Conservation (phyloP, 139 green algal species). For the Chlorella sp. region DNA sequence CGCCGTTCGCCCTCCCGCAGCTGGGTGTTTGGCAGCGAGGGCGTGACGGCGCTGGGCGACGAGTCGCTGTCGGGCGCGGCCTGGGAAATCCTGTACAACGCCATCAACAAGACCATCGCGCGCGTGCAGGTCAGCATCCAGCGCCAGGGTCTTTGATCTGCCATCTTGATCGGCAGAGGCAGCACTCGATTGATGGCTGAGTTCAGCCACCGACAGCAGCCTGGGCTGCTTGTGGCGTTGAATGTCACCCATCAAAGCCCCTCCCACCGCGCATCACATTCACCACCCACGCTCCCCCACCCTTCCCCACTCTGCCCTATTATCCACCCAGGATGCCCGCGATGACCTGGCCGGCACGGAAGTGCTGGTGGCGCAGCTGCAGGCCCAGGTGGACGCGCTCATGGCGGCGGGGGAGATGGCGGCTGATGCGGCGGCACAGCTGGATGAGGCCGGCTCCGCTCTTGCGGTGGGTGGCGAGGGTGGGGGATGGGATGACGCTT, state of each 20-base stretch:
- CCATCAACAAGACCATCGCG: constrained; percentile 59
- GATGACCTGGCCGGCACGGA: constrained; percentile 17
- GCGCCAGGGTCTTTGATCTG: too few relatives aligned
- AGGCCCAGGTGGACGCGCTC: constrained; percentile 31
- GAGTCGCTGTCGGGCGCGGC: constrained; percentile 41
- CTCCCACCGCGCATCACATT: background rate
- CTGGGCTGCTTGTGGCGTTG: too few relatives aligned
- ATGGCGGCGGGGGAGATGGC: constrained; percentile 24
- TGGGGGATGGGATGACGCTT: too few relatives aligned
- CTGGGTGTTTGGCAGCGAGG: constrained; percentile 52
- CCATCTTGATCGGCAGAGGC: too few relatives aligned
- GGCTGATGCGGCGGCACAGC: constrained; percentile 2
- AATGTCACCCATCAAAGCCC: too few relatives aligned
- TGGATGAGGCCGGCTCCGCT: background rate
- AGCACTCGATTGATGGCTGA: too few relatives aligned
- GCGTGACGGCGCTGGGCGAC: constrained; percentile 40
- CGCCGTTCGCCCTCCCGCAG: too few relatives aligned
- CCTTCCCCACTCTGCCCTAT: too few relatives aligned
- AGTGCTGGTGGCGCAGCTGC: background rate
- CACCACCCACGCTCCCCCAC: background rate
- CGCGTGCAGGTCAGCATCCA: constrained; percentile 40
- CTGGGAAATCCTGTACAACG: constrained; percentile 57
- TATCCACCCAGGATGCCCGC: background rate
- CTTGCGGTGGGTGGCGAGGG: background rate
- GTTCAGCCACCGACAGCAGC: too few relatives aligned